Evolutionary conservation across 2,329 filamentous ascomycete species (phyloP).

Genomic region (Penicillium sp.): DNA sequence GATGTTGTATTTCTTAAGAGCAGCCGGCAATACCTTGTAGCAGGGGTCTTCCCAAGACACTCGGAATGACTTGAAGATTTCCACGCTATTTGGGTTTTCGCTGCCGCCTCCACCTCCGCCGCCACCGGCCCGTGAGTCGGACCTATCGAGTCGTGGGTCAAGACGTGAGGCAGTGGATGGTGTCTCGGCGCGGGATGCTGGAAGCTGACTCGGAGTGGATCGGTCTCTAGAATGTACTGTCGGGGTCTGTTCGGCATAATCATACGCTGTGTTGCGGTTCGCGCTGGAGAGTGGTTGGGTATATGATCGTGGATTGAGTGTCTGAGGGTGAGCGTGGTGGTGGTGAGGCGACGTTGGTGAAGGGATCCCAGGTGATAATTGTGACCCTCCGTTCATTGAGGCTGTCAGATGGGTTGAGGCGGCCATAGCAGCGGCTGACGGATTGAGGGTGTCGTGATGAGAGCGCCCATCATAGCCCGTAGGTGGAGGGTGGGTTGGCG

Average conservation of each 20-base stretch:
- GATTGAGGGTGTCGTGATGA: conserved; percentile 53
- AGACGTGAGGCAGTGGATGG: conserved; percentile 20
- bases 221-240: conserved; percentile 28
- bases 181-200: conserved; percentile 26
- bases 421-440: conserved; percentile 58
- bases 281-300: conserved; percentile 26
- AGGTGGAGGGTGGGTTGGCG: conserved; percentile 61
- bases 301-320: conserved; percentile 39
- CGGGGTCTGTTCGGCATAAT: conserved; percentile 33
- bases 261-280: conserved; percentile 26
- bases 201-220: conserved; percentile 26
- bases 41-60: conserved; percentile 97
- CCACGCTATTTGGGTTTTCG: conserved; percentile 50
- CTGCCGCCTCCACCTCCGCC: conserved; percentile 10
- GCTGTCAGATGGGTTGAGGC: conserved; percentile 63
- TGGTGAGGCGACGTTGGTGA: conserved; percentile 40
- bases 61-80: conserved; percentile 98
- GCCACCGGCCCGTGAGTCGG: conserved; percentile 23
- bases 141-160: conserved; percentile 12
- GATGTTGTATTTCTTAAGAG: conserved; percentile 96
- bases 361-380: conserved; percentile 43
- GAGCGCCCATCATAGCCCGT: conserved; percentile 59
- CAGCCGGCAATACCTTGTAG: conserved; percentile 90
- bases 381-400: conserved; percentile 54
- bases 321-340: conserved; percentile 34